Evolutionary conservation across 2,329 filamentous ascomycete species (phyloP), one percentile per base, ranked within the genome.

Genomic region (Diaporthe velutina): DNA sequence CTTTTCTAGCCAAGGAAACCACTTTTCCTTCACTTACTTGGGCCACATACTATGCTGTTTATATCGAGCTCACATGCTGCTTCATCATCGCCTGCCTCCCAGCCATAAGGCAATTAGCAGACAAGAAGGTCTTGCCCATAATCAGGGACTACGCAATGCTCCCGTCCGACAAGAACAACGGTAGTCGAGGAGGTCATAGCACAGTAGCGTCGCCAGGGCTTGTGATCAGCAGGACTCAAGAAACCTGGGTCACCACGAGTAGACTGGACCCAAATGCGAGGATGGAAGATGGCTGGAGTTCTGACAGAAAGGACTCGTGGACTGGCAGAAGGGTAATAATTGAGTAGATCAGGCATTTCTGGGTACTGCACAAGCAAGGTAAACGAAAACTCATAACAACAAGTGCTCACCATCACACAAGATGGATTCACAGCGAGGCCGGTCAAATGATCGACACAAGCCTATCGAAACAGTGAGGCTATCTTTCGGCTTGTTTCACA

Each of bases 51-150:
- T 73, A 73, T 28, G 45, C 58, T 6, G 60, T 55, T 12, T 73
- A 73, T 4, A 55, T 73, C n/a, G 71, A 73, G 40, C 58, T 73
- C 45, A 73, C 71, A 19, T 66, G 45, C 58, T 60, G 57, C 48
- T 73, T 73, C 35, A 42, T 73, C 35, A 73, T 73, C 33, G 57
- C 71, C 45, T 73, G 71, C 25, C 45, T 73, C 19, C 71, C 71
- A 42, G 58, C 71, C 9, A 55, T 40, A 35, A 42, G 61, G 10
- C 71, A 73, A 48, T 58, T 73, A 2, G 19, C 5, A 22, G 66
- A 70, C 13, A 66, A 66, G 35, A 60, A 40, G 42, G 17, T 66
- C 17, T 17, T 50, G 19, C 28, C 60, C 12, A 35, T 28, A 0
- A 50, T 66, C 17, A 66, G 22, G 19, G 10, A 8, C 6, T 66